Evolutionary conservation across 106 monocot genomes (phyloP), one percentile per base, ranked within the genome.

Genomic region (Dendrobium huoshanense): DNA sequence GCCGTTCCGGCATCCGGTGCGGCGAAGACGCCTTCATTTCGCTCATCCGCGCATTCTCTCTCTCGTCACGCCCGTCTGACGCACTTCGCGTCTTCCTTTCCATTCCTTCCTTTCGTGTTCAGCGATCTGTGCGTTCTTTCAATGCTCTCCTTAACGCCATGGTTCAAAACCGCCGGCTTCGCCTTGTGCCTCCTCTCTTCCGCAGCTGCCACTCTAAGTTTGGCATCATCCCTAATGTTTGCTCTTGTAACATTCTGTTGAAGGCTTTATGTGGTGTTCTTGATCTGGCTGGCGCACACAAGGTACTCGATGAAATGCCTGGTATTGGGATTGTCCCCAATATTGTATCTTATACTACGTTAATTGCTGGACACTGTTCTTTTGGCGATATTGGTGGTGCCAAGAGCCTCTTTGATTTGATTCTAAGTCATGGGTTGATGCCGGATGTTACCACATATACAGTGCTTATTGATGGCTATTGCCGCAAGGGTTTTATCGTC

Each of bases 241-340:
- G 65, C 80, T 79, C 94, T 9, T 90, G 86, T 77, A 96, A 94
- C 79, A 92, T 96, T 61, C 67, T 94, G 3, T 29, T 96, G 42
- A 92, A 92, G 72, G 94, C 92, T 2, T 55, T 97, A 10, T 90
- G 88, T 67, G 72, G 84, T 41, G 13, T 90, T 27, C 86, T 80
- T 0, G 78, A 92, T 2, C 72, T 97, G 22, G 82, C 67, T 2
- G 72, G 65, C 19, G 92, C 94, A 2, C 84, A 79, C 56, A 68
- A 86, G 73, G 78, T 97, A 83, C 81, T 97, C 67, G 90, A 94
- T 9, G 90, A 94, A 88, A 97, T 97, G 94, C 89, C 97, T 3
- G 78, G 75, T 2, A 81, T 82, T 86, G 92, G 94, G 1, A 82
- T 91, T 61, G 76, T 80, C 27, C 97, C 94, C 2, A 88, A 94